Conservation (phyloP, 1,284 basidiomycete genomes). For the Bjerkandera adusta region DNA sequence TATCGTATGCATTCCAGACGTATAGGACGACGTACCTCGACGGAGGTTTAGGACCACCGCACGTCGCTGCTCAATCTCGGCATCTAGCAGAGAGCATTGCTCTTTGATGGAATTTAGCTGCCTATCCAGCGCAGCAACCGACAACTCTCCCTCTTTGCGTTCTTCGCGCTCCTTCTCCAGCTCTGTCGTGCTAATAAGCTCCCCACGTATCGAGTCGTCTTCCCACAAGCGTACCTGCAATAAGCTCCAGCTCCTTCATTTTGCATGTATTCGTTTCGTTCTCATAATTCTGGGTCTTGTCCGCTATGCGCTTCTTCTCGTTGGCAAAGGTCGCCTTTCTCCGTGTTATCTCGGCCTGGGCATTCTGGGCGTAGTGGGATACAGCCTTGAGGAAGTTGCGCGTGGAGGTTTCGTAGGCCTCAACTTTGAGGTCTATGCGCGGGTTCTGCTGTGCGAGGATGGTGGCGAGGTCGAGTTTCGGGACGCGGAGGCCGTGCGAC, state of each 20-base stretch:
- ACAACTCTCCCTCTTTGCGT: constrained; percentile 62
- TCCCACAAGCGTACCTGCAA: constrained; percentile 48
- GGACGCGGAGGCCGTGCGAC: constrained; percentile 43
- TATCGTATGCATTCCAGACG: no score
- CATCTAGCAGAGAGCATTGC: constrained; percentile 53
- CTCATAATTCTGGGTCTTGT: constrained; percentile 57
- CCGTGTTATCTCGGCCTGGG: constrained; percentile 60
- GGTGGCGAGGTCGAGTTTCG: constrained; percentile 60
- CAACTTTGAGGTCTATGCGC: constrained; percentile 60
- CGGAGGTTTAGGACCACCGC: constrained; percentile 54
- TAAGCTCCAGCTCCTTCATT: constrained; percentile 67
- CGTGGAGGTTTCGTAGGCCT: constrained; percentile 61
- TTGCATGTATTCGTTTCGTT: constrained; percentile 70
- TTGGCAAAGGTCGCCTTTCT: constrained; percentile 51
- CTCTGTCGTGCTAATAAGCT: constrained; percentile 35
- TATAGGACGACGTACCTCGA: constrained; percentile 46
- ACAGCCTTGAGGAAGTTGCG: constrained; percentile 70
- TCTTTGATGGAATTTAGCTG: constrained; percentile 61
- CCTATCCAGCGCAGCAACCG: constrained; percentile 57
- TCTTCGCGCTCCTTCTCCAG: constrained; percentile 70
- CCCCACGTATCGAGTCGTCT: neutral
- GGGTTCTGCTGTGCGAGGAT: constrained; percentile 56
- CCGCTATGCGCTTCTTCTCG: constrained; percentile 58
- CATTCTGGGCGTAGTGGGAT: constrained; percentile 62
- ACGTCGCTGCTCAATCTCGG: constrained; percentile 69